These are phyloP conservation scores for Auricularia sp. DNA, from an alignment of 768 basidiomycete species.

Conservation along the genomic window DNA sequence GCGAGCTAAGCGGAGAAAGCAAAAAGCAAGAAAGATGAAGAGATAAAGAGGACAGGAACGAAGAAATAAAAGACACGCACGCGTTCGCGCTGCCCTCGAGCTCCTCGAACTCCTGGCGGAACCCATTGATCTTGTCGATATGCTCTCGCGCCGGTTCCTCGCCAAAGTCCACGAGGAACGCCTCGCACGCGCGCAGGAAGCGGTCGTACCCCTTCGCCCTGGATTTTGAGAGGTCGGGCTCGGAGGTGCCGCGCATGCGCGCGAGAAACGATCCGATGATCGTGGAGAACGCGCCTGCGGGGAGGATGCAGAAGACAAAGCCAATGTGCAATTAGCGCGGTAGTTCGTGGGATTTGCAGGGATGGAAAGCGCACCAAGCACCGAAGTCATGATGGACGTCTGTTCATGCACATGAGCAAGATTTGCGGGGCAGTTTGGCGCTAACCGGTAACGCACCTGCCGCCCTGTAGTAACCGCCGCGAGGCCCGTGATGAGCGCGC, in stretches of 20 bases:
- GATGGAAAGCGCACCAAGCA: background rate
- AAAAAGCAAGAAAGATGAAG: background rate
- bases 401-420: background rate
- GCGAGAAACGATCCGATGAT: conserved; percentile 65
- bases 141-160: conserved; percentile 26
- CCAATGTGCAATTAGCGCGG: background rate
- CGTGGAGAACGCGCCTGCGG: conserved; percentile 49
- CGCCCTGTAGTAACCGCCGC: conserved; percentile 37
- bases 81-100: conserved; percentile 33
- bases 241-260: conserved; percentile 54
- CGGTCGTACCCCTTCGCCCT: conserved; percentile 53
- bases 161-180: conserved; percentile 5
- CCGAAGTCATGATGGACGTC: conserved; percentile 1
- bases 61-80: conserved; percentile 14
- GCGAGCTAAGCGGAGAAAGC: background rate
- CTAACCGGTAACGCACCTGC: conserved; percentile 24
- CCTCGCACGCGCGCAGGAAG: conserved; percentile 36
- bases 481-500: conserved; percentile 56
- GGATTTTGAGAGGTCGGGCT: conserved; percentile 52
- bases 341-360: background rate
- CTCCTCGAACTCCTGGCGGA: conserved; percentile 36
- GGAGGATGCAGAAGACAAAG: background rate
- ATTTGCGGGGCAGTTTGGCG: too few relatives aligned
- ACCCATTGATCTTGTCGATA: conserved; percentile 19
- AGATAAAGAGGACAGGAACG: background rate